Evolutionary conservation across 345 rosid genomes (phyloP), one percentile per base, ranked within the genome.

Genomic region (Eucalyptus paniculata): DNA sequence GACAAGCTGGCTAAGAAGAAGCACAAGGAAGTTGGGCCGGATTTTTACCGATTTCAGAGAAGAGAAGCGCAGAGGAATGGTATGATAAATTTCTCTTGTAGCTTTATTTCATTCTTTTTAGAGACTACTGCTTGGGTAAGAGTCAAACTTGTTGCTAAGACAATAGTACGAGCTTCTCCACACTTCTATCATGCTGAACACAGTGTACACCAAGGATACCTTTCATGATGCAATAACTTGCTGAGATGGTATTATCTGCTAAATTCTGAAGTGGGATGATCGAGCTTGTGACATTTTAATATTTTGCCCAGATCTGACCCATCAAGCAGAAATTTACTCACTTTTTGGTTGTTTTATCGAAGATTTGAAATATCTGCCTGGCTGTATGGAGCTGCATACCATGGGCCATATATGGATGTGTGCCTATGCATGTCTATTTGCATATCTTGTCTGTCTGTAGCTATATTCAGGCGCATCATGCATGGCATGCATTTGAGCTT

Each of bases 11-110:
- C 95, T 88, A 96, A 95, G 92, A 97, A 96, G 95, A 97, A 97
- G 92, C 91, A 54, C 86, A 96, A 90, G 62, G 99, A 95, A 90
- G 95, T 97, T 37, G 95, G 93, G 56, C 93, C 90, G 53, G 96
- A 97, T 90, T 97, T 98, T 92, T 98, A 98, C 87, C 95, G 99
- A 81, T 98, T 98, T 89, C 99, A 98, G 89, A 97, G 92, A 90
- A 95, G 96, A 93, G 98, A 98, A 91, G 96, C 95, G n/a, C 95
- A 95, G 91, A 96, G 95, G 89, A 98, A 93, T 24, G 99, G 99
- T 98, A 95, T 86, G 94, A 45, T 45, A 26, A 67, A 50, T 88
- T 50, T 49, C 86, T 67, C 50, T 44, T 44, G 24, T 67, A 62
- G 40, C 69, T 34, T 14, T 47, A 44, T 72, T 49, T 60, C 30